phyloP scores from a whole-genome alignment of 2,329 filamentous ascomycete species.

The Pseudonectria buxi region DNA sequence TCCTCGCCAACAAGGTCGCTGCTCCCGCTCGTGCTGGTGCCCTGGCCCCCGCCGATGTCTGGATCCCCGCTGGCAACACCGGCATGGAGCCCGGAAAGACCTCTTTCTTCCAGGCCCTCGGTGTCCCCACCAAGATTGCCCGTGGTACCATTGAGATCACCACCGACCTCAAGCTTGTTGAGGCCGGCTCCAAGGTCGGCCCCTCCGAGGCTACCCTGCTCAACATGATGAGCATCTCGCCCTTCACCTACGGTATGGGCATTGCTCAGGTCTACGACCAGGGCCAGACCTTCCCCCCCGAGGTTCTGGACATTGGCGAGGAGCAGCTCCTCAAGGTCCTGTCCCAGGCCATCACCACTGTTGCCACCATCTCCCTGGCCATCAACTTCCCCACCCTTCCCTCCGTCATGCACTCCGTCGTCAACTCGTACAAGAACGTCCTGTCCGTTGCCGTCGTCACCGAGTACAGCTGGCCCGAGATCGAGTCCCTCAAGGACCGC shows the following conservation, averaged over 20 bases:
- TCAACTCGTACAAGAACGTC: constrained; percentile 98
- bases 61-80: constrained; percentile 95
- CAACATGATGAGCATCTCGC: constrained; percentile 99
- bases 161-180: constrained; percentile 93
- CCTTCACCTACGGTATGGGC: constrained; percentile 98
- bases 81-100: constrained; percentile 99
- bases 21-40: constrained; percentile 98
- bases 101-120: constrained; percentile 99
- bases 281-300: constrained; percentile 82
- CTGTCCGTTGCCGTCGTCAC: constrained; percentile 84
- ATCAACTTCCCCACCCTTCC: constrained; percentile 93
- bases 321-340: constrained; percentile 85
- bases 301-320: constrained; percentile 89
- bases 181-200: constrained; percentile 89
- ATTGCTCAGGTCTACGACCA: constrained; percentile 95
- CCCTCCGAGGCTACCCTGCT: constrained; percentile 97
- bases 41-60: constrained; percentile 88
- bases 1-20: constrained; percentile 93
- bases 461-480: constrained; percentile 90
- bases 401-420: constrained; percentile 89
- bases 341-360: constrained; percentile 72
- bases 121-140: constrained; percentile 99
- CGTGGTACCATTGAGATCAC: constrained; percentile 99
- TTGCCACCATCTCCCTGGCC: constrained; percentile 86
- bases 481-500: constrained; percentile 97